A percentile compares a stretch with the other conserved stretches of the same genome.
phyloP scores from a whole-genome alignment of 2,329 filamentous ascomycete species.

The Cordyceps fumosorosea region DNA sequence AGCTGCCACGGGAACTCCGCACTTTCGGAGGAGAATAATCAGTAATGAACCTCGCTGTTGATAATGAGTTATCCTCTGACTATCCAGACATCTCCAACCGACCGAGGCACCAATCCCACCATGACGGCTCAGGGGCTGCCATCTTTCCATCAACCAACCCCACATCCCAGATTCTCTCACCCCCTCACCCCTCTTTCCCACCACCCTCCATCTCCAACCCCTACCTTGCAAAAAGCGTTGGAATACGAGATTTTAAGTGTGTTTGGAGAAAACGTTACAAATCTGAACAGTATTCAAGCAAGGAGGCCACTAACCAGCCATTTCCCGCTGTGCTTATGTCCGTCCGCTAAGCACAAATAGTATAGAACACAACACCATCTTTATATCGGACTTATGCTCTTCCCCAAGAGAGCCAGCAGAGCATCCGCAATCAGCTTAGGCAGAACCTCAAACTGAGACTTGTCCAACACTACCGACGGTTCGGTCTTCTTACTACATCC shows the following conservation, averaged over 20 bases:
- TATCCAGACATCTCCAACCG: too few relatives aligned
- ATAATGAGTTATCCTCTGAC: too few relatives aligned
- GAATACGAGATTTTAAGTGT: too few relatives aligned
- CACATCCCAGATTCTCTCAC: not conserved
- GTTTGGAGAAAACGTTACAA: too few relatives aligned
- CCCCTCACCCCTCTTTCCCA: not conserved
- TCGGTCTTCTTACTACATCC: not conserved
- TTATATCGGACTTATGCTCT: not conserved
- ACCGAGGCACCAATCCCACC: not conserved
- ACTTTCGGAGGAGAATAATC: too few relatives aligned
- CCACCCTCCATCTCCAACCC: not conserved
- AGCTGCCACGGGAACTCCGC: too few relatives aligned
- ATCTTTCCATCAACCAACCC: not conserved
- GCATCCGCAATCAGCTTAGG: not conserved
- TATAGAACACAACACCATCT: not conserved
- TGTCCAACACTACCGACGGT: not conserved
- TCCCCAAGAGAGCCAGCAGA: slow-evolving; percentile 1
- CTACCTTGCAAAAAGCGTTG: not conserved
- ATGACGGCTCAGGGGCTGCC: not conserved
- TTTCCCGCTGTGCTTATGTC: too few relatives aligned
- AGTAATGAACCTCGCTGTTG: too few relatives aligned
- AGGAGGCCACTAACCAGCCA: not conserved
- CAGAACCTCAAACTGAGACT: not conserved
- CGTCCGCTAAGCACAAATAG: too few relatives aligned
- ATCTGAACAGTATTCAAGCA: too few relatives aligned